Base-by-base conservation (phyloP, 1,284 basidiomycete genomes). In the Farysia itapuensis region DNA sequence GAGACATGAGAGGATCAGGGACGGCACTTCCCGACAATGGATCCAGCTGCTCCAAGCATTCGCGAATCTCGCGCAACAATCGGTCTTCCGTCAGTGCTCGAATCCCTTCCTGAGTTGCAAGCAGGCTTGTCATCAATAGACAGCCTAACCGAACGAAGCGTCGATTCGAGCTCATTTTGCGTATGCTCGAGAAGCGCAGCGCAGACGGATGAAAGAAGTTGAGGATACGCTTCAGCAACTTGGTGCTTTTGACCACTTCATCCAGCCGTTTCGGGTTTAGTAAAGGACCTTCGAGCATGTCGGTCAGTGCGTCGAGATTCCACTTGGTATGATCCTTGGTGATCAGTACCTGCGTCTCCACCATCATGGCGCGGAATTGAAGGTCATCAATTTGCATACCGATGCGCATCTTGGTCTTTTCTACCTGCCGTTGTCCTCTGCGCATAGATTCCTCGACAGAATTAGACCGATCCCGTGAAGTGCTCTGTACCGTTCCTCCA, bases 241-340 rank as follows among this genome's bases (percentile, higher is more conserved):
- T 86, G 14, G 89, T 87, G 11, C 87, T 89, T 72, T 87, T 88
- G 74, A 94, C 89, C 2, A 90, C 90, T 78, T 99, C 95, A 69
- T 99, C 95, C 72, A 98, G 82, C n/a, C 95, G 82, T 70, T 89
- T 90, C 1, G 90, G 85, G 69, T 93, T 94, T 35, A 92, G 81
- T 37, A 98, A 79, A 1, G 93, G 90, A 0, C 95, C 94, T 65
- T 97, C 91, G 16, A 97, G 83, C 13, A 98, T 81, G 36, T 95
- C 92, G 67, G 88, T 84, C 43, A 98, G 80, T 16, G 85, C 83
- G 4, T 95, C 91, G 70, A 88, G 88, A 67, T 89, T 90, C 95
- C 95, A 99, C 68, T 89, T 92, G 4, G 83, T 84, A 66, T 90
- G 85, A 64, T 98, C 94, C 72, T 90, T 91, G 9, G 86, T 88